Base-by-base conservation (phyloP, 345 rosid species). In the Noccaea bulbosa region DNA sequence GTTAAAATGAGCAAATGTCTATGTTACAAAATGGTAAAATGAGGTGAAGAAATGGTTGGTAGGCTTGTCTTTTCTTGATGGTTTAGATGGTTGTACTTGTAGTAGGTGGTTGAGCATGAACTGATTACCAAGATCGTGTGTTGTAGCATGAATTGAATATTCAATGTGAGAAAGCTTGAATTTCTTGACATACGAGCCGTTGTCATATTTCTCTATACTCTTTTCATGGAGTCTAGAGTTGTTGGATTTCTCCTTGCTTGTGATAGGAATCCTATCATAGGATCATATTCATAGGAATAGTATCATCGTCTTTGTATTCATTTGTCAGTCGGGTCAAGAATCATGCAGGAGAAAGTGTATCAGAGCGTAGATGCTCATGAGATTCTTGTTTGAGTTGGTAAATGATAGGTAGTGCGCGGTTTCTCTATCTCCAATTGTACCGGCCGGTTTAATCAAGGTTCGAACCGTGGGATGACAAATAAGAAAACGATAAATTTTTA, bases 1-100 rank as follows among this genome's bases (percentile, higher is more conserved):
- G 72, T 59, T 82, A 75, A 17, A 83, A 62, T 27, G 56, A 50
- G 49, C 0, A 24, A 14, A 8, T 34, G 34, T 20, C 35, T 53
- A 69, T 15, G 5, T 35, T 43, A 14, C n/a, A 15, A 12, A 55
- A 56, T 47, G 40, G 35, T 50, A 37, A 24, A 24, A 62, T 48
- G 49, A 44, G 37, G 14, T 43, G 72, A 44, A 62, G 55, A 64
- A 64, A 12, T 65, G 67, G 39, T 46, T 55, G 56, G 44, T 54
- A 17, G 41, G 11, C 6, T 53, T 55, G 71, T 17, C 20, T 17
- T 17, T 17, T 17, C 20, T 17, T 17, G 20, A 17, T 17, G 20
- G 20, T 17, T 17, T 17, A 17, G 20, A 17, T 17, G 20, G 20
- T 0, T 35, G n/a, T n/a, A n/a, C n/a, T n/a, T 74, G 78, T 51